phyloP scores from a whole-genome alignment of 176 grass and related monocot species.

The Calamus simplicifolius region DNA sequence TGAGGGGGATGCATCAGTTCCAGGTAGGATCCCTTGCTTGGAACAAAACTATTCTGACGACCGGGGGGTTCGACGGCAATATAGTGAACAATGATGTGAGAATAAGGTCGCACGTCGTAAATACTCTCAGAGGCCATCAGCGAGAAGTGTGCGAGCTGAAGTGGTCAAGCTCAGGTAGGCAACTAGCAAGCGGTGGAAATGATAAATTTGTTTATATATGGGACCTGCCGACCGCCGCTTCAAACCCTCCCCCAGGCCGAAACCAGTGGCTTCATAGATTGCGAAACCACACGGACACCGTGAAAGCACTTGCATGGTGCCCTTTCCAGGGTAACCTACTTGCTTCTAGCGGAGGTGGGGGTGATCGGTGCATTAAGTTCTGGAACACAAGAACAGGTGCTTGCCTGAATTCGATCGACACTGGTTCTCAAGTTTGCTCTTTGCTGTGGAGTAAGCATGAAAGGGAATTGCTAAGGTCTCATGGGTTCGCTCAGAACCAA shows the following conservation, averaged over 20 bases:
- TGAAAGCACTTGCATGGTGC: conserved; percentile 71
- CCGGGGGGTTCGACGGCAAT: conserved; percentile 44
- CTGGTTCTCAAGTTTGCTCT: conserved; percentile 47
- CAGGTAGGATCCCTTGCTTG: conserved; percentile 50
- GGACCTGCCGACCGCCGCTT: conserved; percentile 40
- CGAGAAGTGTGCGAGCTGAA: conserved; percentile 47
- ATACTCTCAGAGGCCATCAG: conserved; percentile 31
- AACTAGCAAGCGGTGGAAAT: conserved; percentile 50
- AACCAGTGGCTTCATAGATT: conserved; percentile 39
- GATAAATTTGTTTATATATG: conserved; percentile 54
- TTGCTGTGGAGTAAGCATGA: conserved; percentile 61
- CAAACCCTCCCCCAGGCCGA: conserved; percentile 5
- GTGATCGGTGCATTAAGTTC: conserved; percentile 45
- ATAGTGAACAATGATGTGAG: conserved; percentile 59
- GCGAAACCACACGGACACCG: conserved; percentile 29
- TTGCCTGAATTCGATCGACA: conserved; percentile 44
- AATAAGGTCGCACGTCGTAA: conserved; percentile 25
- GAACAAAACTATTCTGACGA: conserved; percentile 55
- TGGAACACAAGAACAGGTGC: conserved; percentile 47
- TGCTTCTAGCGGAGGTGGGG: conserved; percentile 45
- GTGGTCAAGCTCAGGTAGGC: conserved; percentile 41
- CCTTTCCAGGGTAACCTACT: conserved; percentile 63
- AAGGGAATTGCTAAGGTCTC: conserved; percentile 41
- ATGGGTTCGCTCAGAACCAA: conserved; percentile 33
- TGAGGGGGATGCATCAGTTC: conserved; percentile 43